Conservation (phyloP, 257 asterid species). For the Solanum pennellii region DNA sequence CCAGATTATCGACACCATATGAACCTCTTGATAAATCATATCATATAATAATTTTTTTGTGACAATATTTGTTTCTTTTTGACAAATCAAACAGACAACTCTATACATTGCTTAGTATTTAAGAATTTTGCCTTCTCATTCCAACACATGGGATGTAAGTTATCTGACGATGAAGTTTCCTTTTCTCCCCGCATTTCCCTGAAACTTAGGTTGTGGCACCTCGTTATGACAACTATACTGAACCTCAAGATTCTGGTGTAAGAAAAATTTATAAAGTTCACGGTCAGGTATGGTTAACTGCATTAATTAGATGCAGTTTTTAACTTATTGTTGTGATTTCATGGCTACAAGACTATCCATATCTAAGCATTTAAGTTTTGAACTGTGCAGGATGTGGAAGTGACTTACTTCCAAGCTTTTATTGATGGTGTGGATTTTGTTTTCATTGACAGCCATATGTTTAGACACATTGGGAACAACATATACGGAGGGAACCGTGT, state of each 20-base stretch:
- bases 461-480: constrained; percentile 45
- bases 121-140: neutral
- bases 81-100: neutral
- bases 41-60: neutral
- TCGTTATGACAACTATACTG: constrained; percentile 64
- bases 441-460: constrained; percentile 57
- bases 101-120: neutral
- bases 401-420: constrained; percentile 72
- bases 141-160: neutral
- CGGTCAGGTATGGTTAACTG: constrained; percentile 58
- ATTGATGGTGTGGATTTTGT: constrained; percentile 96
- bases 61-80: neutral
- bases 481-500: constrained; percentile 78
- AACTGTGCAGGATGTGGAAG: constrained; percentile 79
- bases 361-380: neutral
- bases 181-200: neutral
- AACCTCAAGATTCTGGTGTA: constrained; percentile 65
- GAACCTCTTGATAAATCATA: neutral
- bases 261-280: constrained; percentile 63
- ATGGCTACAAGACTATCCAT: neutral
- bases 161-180: neutral
- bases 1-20: neutral
- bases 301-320: neutral
- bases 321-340: neutral
- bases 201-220: constrained; percentile 71